phyloP scores from a whole-genome alignment of 2,329 filamentous ascomycete genomes.

The Penicillium sp. region DNA sequence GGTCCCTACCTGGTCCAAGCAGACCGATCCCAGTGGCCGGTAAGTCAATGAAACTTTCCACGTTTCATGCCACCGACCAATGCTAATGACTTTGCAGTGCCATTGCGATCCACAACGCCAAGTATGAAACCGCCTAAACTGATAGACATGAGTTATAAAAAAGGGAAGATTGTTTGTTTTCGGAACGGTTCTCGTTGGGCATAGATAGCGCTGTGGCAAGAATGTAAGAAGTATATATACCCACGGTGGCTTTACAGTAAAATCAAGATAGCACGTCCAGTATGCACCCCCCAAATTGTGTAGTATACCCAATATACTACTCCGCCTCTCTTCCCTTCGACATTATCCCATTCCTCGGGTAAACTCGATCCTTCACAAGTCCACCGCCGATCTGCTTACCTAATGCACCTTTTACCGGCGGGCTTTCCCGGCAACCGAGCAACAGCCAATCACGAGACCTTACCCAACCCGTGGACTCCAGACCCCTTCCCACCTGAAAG shows the following conservation, averaged over 20 bases:
- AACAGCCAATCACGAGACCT: slow-evolving; percentile 35
- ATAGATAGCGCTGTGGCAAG: slow-evolving; percentile 21
- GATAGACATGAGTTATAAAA: slow-evolving; percentile 13
- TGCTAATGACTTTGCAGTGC: slow-evolving; percentile 55
- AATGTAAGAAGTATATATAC: slow-evolving; percentile 20
- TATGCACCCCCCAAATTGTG: too few species aligned
- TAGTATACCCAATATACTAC: too few species aligned
- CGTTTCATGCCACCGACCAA: background rate
- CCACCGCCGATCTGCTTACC: slow-evolving; percentile 5
- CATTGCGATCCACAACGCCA: slow-evolving; percentile 72
- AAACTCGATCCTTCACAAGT: background rate
- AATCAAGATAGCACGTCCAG: too few species aligned
- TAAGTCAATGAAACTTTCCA: slow-evolving; percentile 42
- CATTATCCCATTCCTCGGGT: background rate
- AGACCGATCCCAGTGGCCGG: slow-evolving; percentile 93
- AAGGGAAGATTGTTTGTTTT: slow-evolving; percentile 20
- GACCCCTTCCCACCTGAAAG: slow-evolving; percentile 19
- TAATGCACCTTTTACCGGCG: slow-evolving; percentile 26
- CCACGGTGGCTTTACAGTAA: background rate
- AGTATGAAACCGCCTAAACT: slow-evolving; percentile 60
- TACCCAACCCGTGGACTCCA: slow-evolving; percentile 36
- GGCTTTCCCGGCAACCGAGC: slow-evolving; percentile 34
- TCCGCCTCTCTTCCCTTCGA: too few species aligned
- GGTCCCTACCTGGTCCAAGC: slow-evolving; percentile 96
- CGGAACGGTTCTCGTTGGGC: slow-evolving; percentile 22